Evolutionary conservation across 1,284 basidiomycete species (phyloP), one percentile per base, ranked within the genome.

Genomic region (Ganoderma boninense): DNA sequence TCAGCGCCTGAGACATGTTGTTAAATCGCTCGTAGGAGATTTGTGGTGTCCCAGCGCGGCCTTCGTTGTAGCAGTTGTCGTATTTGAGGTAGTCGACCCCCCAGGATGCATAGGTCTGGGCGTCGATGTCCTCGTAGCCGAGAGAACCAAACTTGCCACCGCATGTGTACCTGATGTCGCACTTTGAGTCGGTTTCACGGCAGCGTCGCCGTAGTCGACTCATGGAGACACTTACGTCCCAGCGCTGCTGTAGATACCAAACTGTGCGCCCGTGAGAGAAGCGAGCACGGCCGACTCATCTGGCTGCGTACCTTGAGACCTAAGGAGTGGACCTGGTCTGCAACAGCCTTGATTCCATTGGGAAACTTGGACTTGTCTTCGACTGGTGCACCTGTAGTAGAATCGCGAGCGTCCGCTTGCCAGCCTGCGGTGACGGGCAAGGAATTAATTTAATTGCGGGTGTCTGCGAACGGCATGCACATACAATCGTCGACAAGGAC

Each of bases 211-310:
- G 23, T 23, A 44, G 23, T 23, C 23, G 0, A 62, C 42, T 14
- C 26, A 62, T 42, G 13, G 5, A 7, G n/a, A 20, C 20, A 65
- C 72, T 52, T 73, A 80, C 80, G 78, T 80, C 71, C 86, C 87
- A 1, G 85, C 86, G 68, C 80, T 80, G 61, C 84, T 85, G 74
- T 88, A 88, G 26, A 88, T 85, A 0, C 86, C 86, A 62, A 83
- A 79, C 81, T 83, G 63, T 18, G 59, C n/a, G 56, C 10, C n/a
- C 7, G 35, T 59, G 49, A 66, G 59, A 59, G 26, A 16, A 26
- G 38, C 38, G 38, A 23, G 16, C 18, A 23, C 52, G n/a, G 23
- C n/a, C 38, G 11, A 4, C n/a, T 44, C 16, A 11, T 23, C n/a
- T 40, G 10, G 42, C 16, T 14, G 23, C 70, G 20, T 66, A 84